Evolutionary conservation across 257 asterid species (phyloP).

Genomic region (Euphrasia confusa): DNA sequence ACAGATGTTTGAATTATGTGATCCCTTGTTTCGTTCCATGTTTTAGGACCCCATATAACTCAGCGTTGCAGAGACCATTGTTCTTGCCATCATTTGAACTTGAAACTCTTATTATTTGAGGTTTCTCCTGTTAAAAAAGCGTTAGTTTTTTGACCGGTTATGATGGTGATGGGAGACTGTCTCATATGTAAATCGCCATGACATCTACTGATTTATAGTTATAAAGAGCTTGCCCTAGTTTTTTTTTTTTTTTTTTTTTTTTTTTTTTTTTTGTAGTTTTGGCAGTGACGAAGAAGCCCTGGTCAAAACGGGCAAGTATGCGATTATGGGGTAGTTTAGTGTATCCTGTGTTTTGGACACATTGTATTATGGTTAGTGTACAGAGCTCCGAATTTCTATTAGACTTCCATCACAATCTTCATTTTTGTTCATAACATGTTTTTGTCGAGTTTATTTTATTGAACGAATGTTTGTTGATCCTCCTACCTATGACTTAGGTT

Average conservation of each 20-base stretch:
- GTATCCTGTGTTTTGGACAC: conserved; percentile 4
- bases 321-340: conserved; percentile 3
- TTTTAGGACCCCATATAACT: conserved; percentile 5
- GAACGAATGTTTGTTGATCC: too few relatives aligned
- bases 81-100: conserved; percentile 5
- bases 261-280: conserved; percentile 17
- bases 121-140: not conserved
- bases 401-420: not conserved
- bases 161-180: conserved; percentile 8
- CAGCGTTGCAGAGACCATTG: not conserved
- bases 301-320: conserved; percentile 16
- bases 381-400: conserved; percentile 12
- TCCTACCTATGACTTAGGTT: too few relatives aligned
- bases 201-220: conserved; percentile 6
- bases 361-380: conserved; percentile 18
- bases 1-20: not conserved
- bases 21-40: not conserved
- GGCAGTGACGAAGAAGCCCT: conserved; percentile 14
- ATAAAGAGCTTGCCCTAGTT: conserved; percentile 27
- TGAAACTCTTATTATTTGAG: not conserved
- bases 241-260: conserved; percentile 21
- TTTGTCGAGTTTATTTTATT: too few relatives aligned
- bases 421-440: too few relatives aligned
- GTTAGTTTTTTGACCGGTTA: conserved; percentile 9
- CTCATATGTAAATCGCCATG: conserved; percentile 1